Percentiles rank a stretch among this genome's conserved stretches.
phyloP scores from a whole-genome alignment of 148 eudicot species.

The Vaccinium vitisidaea region DNA sequence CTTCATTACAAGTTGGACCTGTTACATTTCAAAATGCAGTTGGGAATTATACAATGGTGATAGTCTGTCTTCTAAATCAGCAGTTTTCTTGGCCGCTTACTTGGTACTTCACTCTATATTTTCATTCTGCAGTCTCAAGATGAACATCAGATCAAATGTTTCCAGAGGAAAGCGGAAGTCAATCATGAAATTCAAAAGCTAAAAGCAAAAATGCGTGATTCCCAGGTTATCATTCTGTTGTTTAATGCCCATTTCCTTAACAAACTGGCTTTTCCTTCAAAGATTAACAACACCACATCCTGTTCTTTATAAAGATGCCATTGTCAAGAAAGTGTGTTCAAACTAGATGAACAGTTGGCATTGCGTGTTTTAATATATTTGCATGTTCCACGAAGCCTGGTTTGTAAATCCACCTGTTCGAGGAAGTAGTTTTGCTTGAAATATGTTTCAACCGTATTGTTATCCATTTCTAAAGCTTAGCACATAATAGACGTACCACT shows the following conservation, averaged over 20 bases:
- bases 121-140: conserved; percentile 67
- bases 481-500: not conserved
- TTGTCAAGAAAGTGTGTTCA: not conserved
- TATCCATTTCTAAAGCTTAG: not conserved
- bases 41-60: not conserved
- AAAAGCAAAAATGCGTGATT: conserved; percentile 92
- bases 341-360: not conserved
- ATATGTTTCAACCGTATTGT: not conserved
- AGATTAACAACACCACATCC: not conserved
- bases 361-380: not conserved
- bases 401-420: not conserved
- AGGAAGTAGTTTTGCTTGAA: not conserved
- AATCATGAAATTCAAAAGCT: conserved; percentile 96
- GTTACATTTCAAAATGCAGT: not conserved
- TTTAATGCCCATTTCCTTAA: not conserved
- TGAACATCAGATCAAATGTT: conserved; percentile 75
- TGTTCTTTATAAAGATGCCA: not conserved
- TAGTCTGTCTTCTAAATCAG: not conserved
- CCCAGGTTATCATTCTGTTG: conserved; percentile 56
- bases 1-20: not conserved
- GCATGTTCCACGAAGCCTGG: not conserved
- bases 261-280: not conserved
- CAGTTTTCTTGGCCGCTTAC: not conserved
- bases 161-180: conserved; percentile 90
- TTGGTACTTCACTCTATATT: not conserved